These are phyloP conservation scores for Sporothrix brunneoviolacea DNA, from an alignment of 2,329 filamentous ascomycete genomes.

Conservation along the genomic window DNA sequence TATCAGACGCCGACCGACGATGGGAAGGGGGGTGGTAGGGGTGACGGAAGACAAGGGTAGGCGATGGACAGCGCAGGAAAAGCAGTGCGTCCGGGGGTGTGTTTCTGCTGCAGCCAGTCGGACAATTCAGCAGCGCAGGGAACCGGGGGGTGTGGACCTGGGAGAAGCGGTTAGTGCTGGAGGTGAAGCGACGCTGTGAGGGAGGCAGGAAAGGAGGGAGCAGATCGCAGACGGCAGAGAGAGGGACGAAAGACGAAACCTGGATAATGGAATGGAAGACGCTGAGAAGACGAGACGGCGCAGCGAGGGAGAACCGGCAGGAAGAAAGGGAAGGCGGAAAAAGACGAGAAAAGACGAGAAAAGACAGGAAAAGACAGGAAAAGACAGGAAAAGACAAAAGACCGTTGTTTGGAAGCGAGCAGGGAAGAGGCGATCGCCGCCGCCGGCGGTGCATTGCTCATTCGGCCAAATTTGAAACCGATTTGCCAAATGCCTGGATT, in stretches of 20 bases:
- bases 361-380: not conserved
- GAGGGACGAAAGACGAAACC: too few species aligned
- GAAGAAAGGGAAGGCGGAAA: not conserved
- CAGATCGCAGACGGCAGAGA: too few species aligned
- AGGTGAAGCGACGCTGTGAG: not conserved
- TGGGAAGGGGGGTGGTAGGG: conserved; percentile 5
- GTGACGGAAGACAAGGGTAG: conserved; percentile 9
- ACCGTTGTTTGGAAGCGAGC: not conserved
- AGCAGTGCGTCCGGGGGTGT: not conserved
- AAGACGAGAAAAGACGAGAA: not conserved
- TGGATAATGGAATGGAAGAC: too few species aligned
- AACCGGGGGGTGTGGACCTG: conserved; percentile 3
- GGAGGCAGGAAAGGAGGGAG: too few species aligned
- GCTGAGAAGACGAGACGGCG: not conserved
- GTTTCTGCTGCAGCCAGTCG: conserved; percentile 12
- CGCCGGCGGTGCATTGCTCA: conserved; percentile 7
- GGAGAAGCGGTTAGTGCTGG: not conserved
- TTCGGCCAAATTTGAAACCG: conserved; percentile 15
- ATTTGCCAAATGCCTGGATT: conserved; percentile 17
- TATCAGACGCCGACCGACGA: conserved; percentile 5
- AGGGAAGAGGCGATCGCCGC: conserved; percentile 2
- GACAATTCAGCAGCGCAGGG: conserved; percentile 11
- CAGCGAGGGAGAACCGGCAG: not conserved
- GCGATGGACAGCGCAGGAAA: not conserved
- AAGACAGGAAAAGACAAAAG: not conserved